Evolutionary conservation across 805 yeast genomes (phyloP), one percentile per base, ranked within the genome.

Genomic region (Maudiozyma saulgeensis): DNA sequence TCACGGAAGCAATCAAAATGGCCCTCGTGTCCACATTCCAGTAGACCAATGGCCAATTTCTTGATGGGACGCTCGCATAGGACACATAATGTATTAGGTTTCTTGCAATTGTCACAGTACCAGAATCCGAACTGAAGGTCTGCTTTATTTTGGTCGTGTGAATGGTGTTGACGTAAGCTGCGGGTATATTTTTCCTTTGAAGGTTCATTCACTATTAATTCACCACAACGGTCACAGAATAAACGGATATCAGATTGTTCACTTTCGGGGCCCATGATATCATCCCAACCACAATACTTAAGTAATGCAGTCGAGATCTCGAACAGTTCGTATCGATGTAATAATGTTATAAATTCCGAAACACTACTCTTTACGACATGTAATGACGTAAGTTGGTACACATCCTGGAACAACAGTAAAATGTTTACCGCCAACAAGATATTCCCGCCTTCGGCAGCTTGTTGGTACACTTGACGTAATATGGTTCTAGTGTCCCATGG

Each of bases 11-110:
- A 91, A 2, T 81, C 82, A 59, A 80, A 80, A 67, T 91, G 98
- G 1, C 91, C 89, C 49, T 81, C 73, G 65, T 91, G 98, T 0
- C 96, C 97, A 70, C 98, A 91, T 25, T 71, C 76, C 46, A 84
- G 63, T 52, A 72, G 68, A 52, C 70, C 76, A 15, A 85, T 77
- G 15, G 82, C 75, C 49, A 85, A 70, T 0, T 95, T 95, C 55
- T 77, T 79, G 58, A 90, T 72, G 0, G 95, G 87, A 59, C 78
- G 84, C 53, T 82, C 75, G 64, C 97, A 90, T 52, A 82, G 78
- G 26, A 82, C 74, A 65, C 97, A 90, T n/a, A 80, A 75, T 51
- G 80, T 82, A 52, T 80, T 81, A 15, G 70, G 69, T 46, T 67
- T 70, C 11, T 73, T 68, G 63, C 97, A 90, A 21, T 72, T 73